phyloP scores from a whole-genome alignment of 257 asterid genomes.

The Solanum chiquidenum region DNA sequence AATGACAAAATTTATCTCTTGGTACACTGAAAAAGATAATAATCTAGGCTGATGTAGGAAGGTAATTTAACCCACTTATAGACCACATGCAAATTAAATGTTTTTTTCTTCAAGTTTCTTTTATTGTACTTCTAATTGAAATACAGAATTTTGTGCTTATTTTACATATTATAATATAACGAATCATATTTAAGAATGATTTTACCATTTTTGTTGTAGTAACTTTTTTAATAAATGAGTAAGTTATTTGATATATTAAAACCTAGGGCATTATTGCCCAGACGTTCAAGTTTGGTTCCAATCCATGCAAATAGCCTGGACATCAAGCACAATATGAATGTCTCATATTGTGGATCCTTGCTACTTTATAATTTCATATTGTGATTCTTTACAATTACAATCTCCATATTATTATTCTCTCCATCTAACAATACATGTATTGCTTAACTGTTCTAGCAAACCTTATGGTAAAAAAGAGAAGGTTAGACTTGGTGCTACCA shows the following conservation, averaged over 20 bases:
- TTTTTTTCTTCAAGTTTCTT: background rate
- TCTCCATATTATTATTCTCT: background rate
- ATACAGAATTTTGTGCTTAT: background rate
- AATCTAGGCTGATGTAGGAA: background rate
- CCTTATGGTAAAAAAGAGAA: background rate
- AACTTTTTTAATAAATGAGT: background rate
- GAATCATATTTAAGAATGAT: background rate
- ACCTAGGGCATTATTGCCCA: background rate
- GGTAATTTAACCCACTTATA: background rate
- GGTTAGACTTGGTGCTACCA: background rate
- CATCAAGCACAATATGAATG: background rate
- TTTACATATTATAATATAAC: background rate
- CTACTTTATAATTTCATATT: background rate
- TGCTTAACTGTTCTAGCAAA: background rate
- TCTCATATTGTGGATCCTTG: background rate
- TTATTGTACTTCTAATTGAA: background rate
- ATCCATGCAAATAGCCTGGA: background rate
- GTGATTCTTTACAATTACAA: background rate
- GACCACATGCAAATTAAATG: background rate
- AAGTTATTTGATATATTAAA: background rate
- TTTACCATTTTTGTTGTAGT: background rate
- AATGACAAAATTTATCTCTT: background rate
- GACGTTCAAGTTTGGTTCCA: background rate
- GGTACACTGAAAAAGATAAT: background rate
- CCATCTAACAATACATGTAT: background rate